A percentile compares a stretch with the other conserved stretches of the same genome.
phyloP scores from a whole-genome alignment of 176 grass and related monocot genomes.

The Zea luxurians region DNA sequence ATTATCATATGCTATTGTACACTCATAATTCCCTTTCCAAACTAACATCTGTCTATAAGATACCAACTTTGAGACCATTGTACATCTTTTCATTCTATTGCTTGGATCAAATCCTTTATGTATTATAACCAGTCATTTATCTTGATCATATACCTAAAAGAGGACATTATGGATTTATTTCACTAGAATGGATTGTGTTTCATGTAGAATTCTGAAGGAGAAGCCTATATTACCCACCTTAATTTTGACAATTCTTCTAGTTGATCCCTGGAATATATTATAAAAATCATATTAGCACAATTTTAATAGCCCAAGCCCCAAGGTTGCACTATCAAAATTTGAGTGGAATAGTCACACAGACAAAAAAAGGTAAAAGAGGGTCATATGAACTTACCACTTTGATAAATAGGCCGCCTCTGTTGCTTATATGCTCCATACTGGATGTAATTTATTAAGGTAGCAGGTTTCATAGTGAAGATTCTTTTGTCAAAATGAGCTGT shows the following conservation, averaged over 20 bases:
- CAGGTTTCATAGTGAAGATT: slow-evolving; percentile 8
- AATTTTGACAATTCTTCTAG: not conserved
- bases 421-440: slow-evolving; percentile 12
- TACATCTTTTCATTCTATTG: slow-evolving; percentile 8
- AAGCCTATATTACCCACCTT: not conserved
- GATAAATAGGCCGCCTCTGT: not conserved
- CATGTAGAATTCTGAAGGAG: not conserved
- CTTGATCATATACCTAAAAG: slow-evolving; percentile 2
- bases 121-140: not conserved
- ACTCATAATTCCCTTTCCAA: not conserved
- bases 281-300: not conserved
- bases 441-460: slow-evolving; percentile 13
- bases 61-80: slow-evolving; percentile 3
- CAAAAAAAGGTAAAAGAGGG: not conserved
- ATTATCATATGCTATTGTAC: not conserved
- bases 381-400: not conserved
- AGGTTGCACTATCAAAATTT: not conserved
- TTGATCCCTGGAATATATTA: not conserved
- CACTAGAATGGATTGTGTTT: not conserved
- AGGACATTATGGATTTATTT: not conserved
- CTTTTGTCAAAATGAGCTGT: not conserved
- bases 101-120: not conserved
- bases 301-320: not conserved
- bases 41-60: not conserved
- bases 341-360: not conserved